Conservation (phyloP, 2,329 filamentous ascomycete species). For the Biscogniauxia mediterranea region DNA sequence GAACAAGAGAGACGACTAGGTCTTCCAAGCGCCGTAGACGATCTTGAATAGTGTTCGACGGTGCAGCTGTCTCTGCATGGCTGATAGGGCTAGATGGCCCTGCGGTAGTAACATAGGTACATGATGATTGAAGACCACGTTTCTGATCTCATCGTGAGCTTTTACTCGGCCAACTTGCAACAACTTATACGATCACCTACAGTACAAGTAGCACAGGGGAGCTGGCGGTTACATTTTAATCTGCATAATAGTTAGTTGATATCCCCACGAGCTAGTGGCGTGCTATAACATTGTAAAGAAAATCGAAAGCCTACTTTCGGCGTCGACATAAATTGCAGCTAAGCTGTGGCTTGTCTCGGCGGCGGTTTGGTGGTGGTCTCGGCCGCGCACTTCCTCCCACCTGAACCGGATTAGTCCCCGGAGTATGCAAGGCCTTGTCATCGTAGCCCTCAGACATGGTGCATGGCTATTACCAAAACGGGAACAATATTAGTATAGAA, state of each 20-base stretch:
- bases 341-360: constrained; percentile 24
- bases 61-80: not conserved
- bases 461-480: not conserved
- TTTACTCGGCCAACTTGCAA: not conserved
- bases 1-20: constrained; percentile 19
- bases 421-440: constrained; percentile 7
- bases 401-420: not conserved
- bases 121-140: constrained; percentile 14
- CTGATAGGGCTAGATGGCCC: not conserved
- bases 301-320: constrained; percentile 17
- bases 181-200: constrained; percentile 3
- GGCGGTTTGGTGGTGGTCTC: constrained; percentile 21
- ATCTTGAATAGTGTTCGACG: constrained; percentile 12
- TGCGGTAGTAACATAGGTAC: constrained; percentile 12
- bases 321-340: constrained; percentile 22
- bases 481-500: not conserved
- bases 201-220: constrained; percentile 21
- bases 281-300: not conserved
- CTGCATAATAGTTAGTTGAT: constrained; percentile 9
- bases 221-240: constrained; percentile 20
- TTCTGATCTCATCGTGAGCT: constrained; percentile 10
- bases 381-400: constrained; percentile 5
- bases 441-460: not conserved
- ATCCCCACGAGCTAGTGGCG: not conserved
- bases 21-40: constrained; percentile 17